Evolutionary conservation across 1,284 basidiomycete genomes (phyloP).

Genomic region (Austroboletus niveus): DNA sequence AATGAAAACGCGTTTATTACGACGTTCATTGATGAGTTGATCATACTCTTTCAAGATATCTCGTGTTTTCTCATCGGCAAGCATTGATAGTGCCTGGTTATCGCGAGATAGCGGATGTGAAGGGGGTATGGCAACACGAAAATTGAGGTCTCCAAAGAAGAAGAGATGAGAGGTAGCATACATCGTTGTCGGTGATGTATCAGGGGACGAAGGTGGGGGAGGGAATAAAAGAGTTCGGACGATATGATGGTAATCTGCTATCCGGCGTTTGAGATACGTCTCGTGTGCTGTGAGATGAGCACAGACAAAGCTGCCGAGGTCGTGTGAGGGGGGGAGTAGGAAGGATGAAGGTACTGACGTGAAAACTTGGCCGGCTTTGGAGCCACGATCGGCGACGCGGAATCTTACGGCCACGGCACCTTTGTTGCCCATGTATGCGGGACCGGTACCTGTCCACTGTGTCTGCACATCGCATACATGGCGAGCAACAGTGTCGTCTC

Average conservation of each 20-base stretch:
- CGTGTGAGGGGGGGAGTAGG: background rate
- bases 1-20: conserved; percentile 63
- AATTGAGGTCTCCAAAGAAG: conserved; percentile 89
- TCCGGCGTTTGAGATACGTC: conserved; percentile 65
- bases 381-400: conserved; percentile 58
- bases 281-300: conserved; percentile 90
- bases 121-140: conserved; percentile 66
- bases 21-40: conserved; percentile 67
- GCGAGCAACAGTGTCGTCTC: conserved; percentile 63
- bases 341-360: conserved; percentile 57
- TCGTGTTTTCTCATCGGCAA: conserved; percentile 56
- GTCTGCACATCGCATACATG: conserved; percentile 68
- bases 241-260: conserved; percentile 82
- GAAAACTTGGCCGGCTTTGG: conserved; percentile 67
- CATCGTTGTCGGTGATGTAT: conserved; percentile 53
- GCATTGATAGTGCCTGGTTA: conserved; percentile 37
- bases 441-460: conserved; percentile 74
- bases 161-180: conserved; percentile 84
- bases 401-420: conserved; percentile 90
- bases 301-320: conserved; percentile 74
- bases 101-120: conserved; percentile 42
- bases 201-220: conserved; percentile 44
- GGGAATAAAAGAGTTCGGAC: conserved; percentile 82
- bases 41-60: conserved; percentile 73
- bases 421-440: conserved; percentile 90